Base-by-base conservation (phyloP, 2,329 filamentous ascomycete genomes). In the Arthrobotrys musiformis region DNA sequence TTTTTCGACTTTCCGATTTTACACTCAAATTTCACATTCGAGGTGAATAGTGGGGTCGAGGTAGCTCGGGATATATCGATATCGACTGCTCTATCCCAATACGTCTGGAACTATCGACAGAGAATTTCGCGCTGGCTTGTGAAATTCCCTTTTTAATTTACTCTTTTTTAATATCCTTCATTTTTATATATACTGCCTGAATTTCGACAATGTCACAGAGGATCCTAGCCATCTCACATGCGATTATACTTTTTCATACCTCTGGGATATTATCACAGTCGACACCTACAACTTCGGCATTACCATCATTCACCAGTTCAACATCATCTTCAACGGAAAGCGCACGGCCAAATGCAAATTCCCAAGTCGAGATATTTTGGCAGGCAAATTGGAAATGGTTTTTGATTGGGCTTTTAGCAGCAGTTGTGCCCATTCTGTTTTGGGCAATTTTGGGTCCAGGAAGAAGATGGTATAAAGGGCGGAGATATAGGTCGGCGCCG, bases 331-430 rank as follows among this genome's bases (percentile, higher is more conserved):
- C 61, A 30, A 70, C 58, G 2, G 46, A 54, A n/a, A 68, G 2
- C 17, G 22, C 46, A 28, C n/a, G 22, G 9, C 19, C 42, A 67
- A 37, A 40, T 17, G 22, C 62, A 11, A 50, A 35, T 22, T 52
- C 64, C 2, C 30, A 42, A 13, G n/a, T 63, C 17, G 64, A 63
- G 8, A 52, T 35, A 42, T 76, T 76, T 30, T 76, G 72, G 72
- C 64, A 76, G 11, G n/a, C 62, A 52, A 76, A 76, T 26, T 76
- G 72, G 72, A 58, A 70, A 17, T 76, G 72, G 72, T 76, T 76
- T 46, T 50, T 76, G 22, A 61, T 76, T 37, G 72, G 56, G 1
- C 40, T 76, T 44, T 9, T 69, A 24, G 42, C 56, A 15, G 58
- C 52, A n/a, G 17, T 52, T 1, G 46, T 76, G 24, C 72, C 72